Percentiles rank a stretch among this genome's conserved stretches.
phyloP scores from a whole-genome alignment of 768 basidiomycete species.

The Collybia nuda region DNA sequence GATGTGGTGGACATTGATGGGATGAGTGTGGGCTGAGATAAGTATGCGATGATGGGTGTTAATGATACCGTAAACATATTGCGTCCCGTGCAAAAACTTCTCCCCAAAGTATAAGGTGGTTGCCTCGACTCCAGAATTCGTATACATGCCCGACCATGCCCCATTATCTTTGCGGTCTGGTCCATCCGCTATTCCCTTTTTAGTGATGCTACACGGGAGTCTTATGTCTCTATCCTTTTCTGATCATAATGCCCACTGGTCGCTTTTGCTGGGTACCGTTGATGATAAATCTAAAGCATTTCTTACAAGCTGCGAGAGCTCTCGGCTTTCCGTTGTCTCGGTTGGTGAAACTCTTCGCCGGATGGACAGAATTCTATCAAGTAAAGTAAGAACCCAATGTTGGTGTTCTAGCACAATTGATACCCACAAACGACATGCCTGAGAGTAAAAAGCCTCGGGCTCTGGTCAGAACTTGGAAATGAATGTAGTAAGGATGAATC shows the following conservation, averaged over 20 bases:
- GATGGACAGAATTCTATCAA: slow-evolving; percentile 17
- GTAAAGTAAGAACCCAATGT: not conserved
- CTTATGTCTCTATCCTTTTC: too few species aligned
- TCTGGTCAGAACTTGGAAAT: not conserved
- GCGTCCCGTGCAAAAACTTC: not conserved
- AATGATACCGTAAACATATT: not conserved
- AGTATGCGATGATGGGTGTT: not conserved
- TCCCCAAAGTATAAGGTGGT: too few species aligned
- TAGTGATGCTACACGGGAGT: too few species aligned
- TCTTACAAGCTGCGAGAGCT: slow-evolving; percentile 19
- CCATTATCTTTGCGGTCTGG: too few species aligned
- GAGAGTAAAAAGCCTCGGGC: not conserved
- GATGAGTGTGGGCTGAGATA: not conserved
- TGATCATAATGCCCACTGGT: not conserved
- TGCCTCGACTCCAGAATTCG: too few species aligned
- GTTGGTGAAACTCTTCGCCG: slow-evolving; percentile 16
- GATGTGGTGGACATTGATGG: not conserved
- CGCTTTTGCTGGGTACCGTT: not conserved
- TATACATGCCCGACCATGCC: too few species aligned
- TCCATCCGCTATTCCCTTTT: too few species aligned
- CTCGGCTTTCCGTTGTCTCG: slow-evolving; percentile 9
- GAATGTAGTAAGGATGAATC: slow-evolving; percentile 1
- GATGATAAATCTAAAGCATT: slow-evolving; percentile 8
- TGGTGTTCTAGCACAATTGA: not conserved
- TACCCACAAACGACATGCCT: slow-evolving; percentile 25